Evolutionary conservation across 2,329 filamentous ascomycete genomes (phyloP), one percentile per base, ranked within the genome.

Genomic region (Phyllosticta citrichinensis): DNA sequence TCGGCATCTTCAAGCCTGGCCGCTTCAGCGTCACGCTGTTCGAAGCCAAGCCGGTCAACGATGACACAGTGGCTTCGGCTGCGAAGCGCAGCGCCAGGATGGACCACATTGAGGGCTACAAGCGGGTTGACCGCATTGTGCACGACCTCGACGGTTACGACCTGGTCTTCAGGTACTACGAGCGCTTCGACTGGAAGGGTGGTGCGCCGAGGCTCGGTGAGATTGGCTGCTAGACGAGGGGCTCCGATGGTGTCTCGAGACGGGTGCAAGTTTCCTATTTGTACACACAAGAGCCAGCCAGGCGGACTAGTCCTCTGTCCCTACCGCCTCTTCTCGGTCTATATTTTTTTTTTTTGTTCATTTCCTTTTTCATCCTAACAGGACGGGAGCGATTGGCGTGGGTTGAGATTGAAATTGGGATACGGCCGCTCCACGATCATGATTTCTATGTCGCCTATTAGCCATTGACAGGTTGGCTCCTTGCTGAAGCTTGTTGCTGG

Each of bases 131-230:
- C 74, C 87, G 92, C 60, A 97, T 99, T 66, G 91, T 99, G 57
- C 94, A 99, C 74, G 92, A 97, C 70, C 87, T 99, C 68, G 93
- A 99, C 71, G 94, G 95, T 58, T 99, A 99, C 71, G 92, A 97
- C 73, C 81, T 99, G 47, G 88, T 99, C 54, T 99, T 99, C 78
- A 85, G 93, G 62, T 97, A 95, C 80, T 99, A 96, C 71, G 92
- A 97, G 79, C 85, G 90, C 63, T 85, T 96, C 66, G 93, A 88
- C 68, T 97, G 83, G 83, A 82, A 82, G 73, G 84, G 84, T 59
- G 83, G 83, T 64, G 81, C 81, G 65, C 84, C 84, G 55, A 77
- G 84, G 68, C 73, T 87, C 70, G 84, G 84, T 47, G 84, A 87
- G 74, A 68, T 71, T 62, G 60, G 55, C 9, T 62, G 24, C 59